phyloP scores from a whole-genome alignment of 2,329 filamentous ascomycete species.

The Ceratocystis smalleyi region DNA sequence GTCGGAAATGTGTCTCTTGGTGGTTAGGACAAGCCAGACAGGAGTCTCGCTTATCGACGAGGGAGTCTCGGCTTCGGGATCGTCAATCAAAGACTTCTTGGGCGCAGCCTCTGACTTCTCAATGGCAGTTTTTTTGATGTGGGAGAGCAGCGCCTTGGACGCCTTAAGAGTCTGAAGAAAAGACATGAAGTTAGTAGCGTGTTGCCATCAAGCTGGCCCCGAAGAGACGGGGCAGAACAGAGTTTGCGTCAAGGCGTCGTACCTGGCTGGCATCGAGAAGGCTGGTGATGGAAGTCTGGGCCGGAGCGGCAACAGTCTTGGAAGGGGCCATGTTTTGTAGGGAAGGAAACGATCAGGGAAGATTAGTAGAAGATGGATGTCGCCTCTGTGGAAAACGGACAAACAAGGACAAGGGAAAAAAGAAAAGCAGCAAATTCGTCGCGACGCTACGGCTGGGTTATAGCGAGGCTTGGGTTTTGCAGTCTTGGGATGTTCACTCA shows the following conservation, averaged over 20 bases:
- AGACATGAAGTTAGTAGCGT: background rate
- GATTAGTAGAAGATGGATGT: background rate
- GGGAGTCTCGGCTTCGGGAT: constrained; percentile 25
- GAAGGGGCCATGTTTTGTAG: constrained; percentile 11
- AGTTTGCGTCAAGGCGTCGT: background rate
- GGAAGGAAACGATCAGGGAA: background rate
- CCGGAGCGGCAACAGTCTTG: constrained; percentile 11
- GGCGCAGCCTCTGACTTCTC: constrained; percentile 30
- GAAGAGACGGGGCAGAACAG: background rate
- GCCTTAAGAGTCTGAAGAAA: constrained; percentile 40
- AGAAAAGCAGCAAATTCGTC: background rate
- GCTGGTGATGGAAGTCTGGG: constrained; percentile 6
- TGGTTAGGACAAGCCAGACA: constrained; percentile 47
- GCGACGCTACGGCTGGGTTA: background rate
- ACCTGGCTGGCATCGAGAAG: constrained; percentile 13
- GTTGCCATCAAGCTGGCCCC: background rate
- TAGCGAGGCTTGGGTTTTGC: background rate
- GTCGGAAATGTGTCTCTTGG: constrained; percentile 52
- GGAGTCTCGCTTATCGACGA: constrained; percentile 32
- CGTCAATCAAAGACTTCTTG: constrained; percentile 43
- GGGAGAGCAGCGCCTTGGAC: constrained; percentile 44
- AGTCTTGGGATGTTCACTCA: background rate
- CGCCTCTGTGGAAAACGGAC: background rate
- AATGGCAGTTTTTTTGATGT: constrained; percentile 43
- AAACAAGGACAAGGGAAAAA: background rate